Conservation (phyloP, 139 green algal genomes). For the Ettlia oleoabundans region DNA sequence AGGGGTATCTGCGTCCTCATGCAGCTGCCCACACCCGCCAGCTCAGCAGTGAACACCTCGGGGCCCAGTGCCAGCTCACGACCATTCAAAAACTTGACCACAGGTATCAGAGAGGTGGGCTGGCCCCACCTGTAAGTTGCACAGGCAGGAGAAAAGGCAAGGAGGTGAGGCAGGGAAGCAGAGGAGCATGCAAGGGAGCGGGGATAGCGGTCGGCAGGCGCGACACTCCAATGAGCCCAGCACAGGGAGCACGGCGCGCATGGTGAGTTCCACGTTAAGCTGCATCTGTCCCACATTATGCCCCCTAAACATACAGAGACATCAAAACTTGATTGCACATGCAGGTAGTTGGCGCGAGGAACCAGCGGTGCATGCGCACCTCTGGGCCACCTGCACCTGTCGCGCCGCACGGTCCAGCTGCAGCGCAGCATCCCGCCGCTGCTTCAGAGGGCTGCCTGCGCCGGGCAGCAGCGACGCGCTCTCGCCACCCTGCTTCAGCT, state of each 20-base stretch:
- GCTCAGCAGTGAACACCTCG: conserved; percentile 47
- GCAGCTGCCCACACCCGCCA: conserved; percentile 50
- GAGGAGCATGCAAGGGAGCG: background rate
- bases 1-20: conserved; percentile 71
- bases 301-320: background rate
- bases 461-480: background rate
- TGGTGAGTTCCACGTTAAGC: too few species aligned
- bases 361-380: too few species aligned
- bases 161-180: background rate
- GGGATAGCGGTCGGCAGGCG: too few species aligned
- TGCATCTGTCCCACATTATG: too few species aligned
- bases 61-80: conserved; percentile 51
- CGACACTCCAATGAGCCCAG: too few species aligned
- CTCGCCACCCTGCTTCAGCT: background rate
- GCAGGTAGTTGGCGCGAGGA: too few species aligned
- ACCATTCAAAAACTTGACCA: conserved; percentile 68
- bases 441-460: background rate
- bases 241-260: too few species aligned
- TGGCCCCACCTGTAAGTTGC: conserved; percentile 36
- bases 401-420: background rate
- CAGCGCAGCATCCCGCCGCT: background rate
- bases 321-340: background rate
- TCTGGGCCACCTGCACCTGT: background rate
- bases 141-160: background rate
- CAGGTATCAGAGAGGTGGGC: conserved; percentile 32